These are phyloP conservation scores for Sugiyamaella americana DNA, from an alignment of 805 yeast genomes.

Conservation along the genomic window DNA sequence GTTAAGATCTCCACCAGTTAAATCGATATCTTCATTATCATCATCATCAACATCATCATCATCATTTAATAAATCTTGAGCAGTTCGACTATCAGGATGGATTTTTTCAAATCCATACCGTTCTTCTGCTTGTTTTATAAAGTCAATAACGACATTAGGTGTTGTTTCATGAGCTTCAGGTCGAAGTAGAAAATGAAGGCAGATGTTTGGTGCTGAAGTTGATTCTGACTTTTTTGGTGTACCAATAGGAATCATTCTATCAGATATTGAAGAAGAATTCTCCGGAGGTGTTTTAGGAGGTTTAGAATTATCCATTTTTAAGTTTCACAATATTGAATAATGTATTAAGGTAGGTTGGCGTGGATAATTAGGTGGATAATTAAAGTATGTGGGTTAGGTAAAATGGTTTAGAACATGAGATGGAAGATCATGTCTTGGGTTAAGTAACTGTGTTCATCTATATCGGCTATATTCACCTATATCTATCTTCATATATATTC, in stretches of 20 bases:
- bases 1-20: constrained; percentile 22
- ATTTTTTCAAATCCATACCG: constrained; percentile 74
- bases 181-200: constrained; percentile 6
- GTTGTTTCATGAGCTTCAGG: constrained; percentile 16
- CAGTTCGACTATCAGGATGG: constrained; percentile 58
- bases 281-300: too few relatives aligned
- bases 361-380: too few relatives aligned
- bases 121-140: constrained; percentile 68
- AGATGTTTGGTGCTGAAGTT: not conserved
- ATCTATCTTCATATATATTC: too few relatives aligned
- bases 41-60: constrained; percentile 44
- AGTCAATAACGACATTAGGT: constrained; percentile 54
- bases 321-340: too few relatives aligned
- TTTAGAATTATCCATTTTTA: too few relatives aligned
- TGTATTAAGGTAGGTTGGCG: too few relatives aligned
- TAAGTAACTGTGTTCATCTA: too few relatives aligned
- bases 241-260: not conserved
- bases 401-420: too few relatives aligned
- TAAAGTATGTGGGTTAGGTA: too few relatives aligned
- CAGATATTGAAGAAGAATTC: not conserved
- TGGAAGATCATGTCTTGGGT: too few relatives aligned
- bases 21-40: constrained; percentile 29
- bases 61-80: constrained; percentile 42
- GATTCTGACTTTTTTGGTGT: constrained; percentile 7
- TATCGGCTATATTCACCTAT: too few relatives aligned